A percentile compares a stretch with the other conserved stretches of the same genome.
Evolutionary conservation across 2,329 filamentous ascomycete genomes (phyloP).

Genomic region (Penicillium sp.): DNA sequence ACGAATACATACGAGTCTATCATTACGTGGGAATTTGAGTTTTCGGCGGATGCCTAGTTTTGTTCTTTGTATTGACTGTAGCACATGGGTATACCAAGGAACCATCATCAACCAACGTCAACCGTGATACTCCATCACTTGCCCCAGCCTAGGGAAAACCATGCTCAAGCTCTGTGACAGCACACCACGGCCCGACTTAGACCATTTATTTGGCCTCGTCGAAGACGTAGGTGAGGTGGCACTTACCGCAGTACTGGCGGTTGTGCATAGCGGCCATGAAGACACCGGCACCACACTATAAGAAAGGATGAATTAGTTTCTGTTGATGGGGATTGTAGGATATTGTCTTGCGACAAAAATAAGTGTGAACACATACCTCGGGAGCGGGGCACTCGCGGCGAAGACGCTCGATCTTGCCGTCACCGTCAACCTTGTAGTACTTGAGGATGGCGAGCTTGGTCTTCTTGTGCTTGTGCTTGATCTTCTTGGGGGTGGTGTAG

Average conservation of each 20-base stretch:
- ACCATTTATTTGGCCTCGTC: conserved; percentile 60
- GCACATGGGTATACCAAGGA: conserved; percentile 11
- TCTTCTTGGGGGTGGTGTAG: conserved; percentile 99
- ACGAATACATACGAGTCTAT: conserved; percentile 2
- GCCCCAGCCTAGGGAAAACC: conserved; percentile 10
- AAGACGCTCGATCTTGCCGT: conserved; percentile 99
- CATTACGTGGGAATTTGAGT: conserved; percentile 4
- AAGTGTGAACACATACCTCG: conserved; percentile 62
- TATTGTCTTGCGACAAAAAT: background rate
- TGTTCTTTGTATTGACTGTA: conserved; percentile 19
- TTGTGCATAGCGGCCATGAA: conserved; percentile 99
- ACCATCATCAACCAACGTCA: conserved; percentile 21
- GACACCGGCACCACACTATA: conserved; percentile 95
- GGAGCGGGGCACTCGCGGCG: conserved; percentile 94
- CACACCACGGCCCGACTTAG: conserved; percentile 18
- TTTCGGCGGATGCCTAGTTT: conserved; percentile 17
- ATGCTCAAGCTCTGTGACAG: conserved; percentile 15
- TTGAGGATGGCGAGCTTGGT: conserved; percentile 99
- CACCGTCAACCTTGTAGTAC: conserved; percentile 99
- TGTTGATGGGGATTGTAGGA: conserved; percentile 9
- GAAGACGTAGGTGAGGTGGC: conserved; percentile 71
- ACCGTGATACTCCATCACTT: conserved; percentile 19
- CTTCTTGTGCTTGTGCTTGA: conserved; percentile 99
- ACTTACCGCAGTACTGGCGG: conserved; percentile 89
- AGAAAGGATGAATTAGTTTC: conserved; percentile 33